These are phyloP conservation scores for Neopestalotiopsis clavispora DNA, from an alignment of 2,329 filamentous ascomycete genomes.

Conservation along the genomic window DNA sequence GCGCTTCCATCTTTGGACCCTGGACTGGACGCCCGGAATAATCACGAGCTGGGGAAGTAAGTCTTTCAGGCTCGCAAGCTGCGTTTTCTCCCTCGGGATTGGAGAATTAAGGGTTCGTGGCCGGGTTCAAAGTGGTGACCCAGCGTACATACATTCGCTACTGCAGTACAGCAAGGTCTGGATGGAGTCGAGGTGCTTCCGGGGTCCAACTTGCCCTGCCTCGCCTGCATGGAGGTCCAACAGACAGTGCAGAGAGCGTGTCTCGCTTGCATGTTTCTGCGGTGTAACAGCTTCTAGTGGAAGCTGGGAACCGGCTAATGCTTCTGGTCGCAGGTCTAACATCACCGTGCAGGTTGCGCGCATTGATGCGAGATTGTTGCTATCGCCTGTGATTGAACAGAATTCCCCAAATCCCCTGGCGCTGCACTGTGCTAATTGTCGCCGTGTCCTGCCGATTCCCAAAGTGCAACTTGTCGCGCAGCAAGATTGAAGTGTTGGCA, in stretches of 20 bases:
- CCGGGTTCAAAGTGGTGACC: neutral
- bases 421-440: neutral
- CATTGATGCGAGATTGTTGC: neutral
- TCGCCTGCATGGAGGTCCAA: slow-evolving; percentile 13
- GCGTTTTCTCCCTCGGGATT: neutral
- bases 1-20: neutral
- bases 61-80: neutral
- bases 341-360: slow-evolving; percentile 15
- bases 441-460: neutral
- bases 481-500: neutral
- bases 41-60: neutral
- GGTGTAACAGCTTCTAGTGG: slow-evolving; percentile 13
- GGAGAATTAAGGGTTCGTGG: neutral
- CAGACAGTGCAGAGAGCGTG: neutral
- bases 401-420: neutral
- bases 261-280: slow-evolving; percentile 8
- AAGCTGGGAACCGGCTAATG: slow-evolving; percentile 2
- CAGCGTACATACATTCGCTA: neutral
- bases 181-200: slow-evolving; percentile 1
- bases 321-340: neutral
- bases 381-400: neutral
- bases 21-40: neutral
- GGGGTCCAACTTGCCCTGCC: neutral
- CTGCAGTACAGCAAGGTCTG: neutral
- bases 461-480: neutral